phyloP scores from a whole-genome alignment of 108 stramenopile genomes.

The Conticribra guillardii region DNA sequence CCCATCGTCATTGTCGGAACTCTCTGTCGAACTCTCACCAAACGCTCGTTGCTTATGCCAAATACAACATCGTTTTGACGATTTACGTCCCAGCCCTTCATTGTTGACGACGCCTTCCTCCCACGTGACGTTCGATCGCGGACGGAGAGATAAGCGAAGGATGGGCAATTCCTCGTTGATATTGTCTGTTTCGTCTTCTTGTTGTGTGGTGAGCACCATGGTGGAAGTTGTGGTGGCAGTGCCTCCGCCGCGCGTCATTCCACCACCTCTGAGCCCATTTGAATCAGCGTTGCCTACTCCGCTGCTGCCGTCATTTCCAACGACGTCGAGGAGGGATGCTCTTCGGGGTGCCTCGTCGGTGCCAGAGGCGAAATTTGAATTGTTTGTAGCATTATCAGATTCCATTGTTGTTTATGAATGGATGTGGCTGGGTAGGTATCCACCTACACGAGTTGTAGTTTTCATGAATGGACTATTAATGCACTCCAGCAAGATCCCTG shows the following conservation, averaged over 20 bases:
- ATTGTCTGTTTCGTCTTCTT: constrained; percentile 15
- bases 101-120: constrained; percentile 89
- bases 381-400: neutral
- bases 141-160: constrained; percentile 43
- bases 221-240: constrained; percentile 18
- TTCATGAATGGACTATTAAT: too few species aligned
- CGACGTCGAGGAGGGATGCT: neutral
- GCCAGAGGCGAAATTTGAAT: neutral
- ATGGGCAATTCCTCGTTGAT: constrained; percentile 17
- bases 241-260: neutral
- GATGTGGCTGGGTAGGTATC: too few species aligned
- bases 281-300: neutral
- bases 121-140: constrained; percentile 54
- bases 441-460: too few species aligned
- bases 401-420: too few species aligned
- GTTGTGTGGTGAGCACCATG: constrained; percentile 22
- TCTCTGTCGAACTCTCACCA: constrained; percentile 89
- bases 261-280: neutral
- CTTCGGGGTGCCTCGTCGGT: neutral
- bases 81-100: constrained; percentile 92
- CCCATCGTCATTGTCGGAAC: constrained; percentile 56
- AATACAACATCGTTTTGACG: constrained; percentile 94
- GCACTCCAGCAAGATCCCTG: too few species aligned
- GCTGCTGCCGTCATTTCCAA: neutral
- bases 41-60: constrained; percentile 93